These are phyloP conservation scores for Quercus agrifolia DNA, from an alignment of 306 rosid species.

Conservation along the genomic window DNA sequence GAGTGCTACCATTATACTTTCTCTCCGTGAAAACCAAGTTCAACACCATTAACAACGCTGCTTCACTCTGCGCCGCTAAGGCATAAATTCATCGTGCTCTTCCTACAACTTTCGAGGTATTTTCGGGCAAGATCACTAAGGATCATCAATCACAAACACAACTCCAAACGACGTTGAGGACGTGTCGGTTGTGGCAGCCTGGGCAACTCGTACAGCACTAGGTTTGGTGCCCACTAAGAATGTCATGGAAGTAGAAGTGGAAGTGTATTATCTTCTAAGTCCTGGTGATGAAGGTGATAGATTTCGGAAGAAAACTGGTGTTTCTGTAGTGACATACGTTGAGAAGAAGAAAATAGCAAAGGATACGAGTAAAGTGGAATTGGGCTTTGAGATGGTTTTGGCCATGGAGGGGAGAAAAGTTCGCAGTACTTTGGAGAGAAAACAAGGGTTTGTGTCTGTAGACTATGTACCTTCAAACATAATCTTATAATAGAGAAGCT, in stretches of 20 bases:
- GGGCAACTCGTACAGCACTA: slow-evolving; percentile 31
- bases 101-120: slow-evolving; percentile 38
- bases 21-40: slow-evolving; percentile 32
- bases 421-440: background rate
- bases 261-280: slow-evolving; percentile 53
- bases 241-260: slow-evolving; percentile 59
- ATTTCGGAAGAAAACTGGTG: slow-evolving; percentile 12
- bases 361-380: background rate
- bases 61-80: slow-evolving; percentile 31
- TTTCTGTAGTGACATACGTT: background rate
- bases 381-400: background rate
- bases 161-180: slow-evolving; percentile 36
- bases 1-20: slow-evolving; percentile 30
- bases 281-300: slow-evolving; percentile 19
- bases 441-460: background rate
- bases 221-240: slow-evolving; percentile 46
- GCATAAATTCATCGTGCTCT: slow-evolving; percentile 49
- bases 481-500: too few relatives aligned
- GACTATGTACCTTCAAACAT: background rate
- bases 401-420: slow-evolving; percentile 11
- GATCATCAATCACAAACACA: slow-evolving; percentile 39
- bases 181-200: slow-evolving; percentile 23
- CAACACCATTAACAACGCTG: slow-evolving; percentile 31
- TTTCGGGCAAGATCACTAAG: slow-evolving; percentile 34
- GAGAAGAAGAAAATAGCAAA: slow-evolving; percentile 1